Percentiles rank a stretch among this genome's conserved stretches.
Conservation (phyloP, 345 rosid species). For the Eucalyptus pumila region DNA sequence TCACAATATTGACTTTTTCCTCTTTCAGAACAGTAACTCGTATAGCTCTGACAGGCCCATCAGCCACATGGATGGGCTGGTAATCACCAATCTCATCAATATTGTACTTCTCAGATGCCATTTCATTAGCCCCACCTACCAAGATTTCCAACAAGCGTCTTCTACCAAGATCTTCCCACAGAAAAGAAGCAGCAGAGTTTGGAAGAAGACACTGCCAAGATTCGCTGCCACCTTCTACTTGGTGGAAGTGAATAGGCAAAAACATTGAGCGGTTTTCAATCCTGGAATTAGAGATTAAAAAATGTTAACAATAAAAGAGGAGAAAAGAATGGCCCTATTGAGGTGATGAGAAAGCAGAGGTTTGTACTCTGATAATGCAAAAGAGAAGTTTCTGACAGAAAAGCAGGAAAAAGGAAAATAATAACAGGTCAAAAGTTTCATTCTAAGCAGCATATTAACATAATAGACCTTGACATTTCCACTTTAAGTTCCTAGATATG, state of each 20-base stretch:
- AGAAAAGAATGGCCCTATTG: neutral
- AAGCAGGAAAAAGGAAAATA: neutral
- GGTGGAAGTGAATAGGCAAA: conserved; percentile 73
- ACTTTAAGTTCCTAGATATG: neutral
- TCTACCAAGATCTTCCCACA: conserved; percentile 95
- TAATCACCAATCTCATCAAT: conserved; percentile 85
- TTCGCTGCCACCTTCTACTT: conserved; percentile 62
- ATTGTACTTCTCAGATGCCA: conserved; percentile 41
- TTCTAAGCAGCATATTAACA: neutral
- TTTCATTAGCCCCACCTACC: conserved; percentile 59
- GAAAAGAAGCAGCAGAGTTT: conserved; percentile 80
- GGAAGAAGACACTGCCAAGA: conserved; percentile 93
- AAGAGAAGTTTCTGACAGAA: neutral
- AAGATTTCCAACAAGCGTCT: conserved; percentile 57
- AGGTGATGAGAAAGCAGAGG: neutral
- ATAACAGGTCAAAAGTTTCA: neutral
- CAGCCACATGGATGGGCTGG: conserved; percentile 38
- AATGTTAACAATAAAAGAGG: neutral
- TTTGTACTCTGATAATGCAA: neutral
- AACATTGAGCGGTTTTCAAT: conserved; percentile 88
- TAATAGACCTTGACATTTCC: neutral
- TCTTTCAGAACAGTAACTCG: conserved; percentile 74
- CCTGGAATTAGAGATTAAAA: conserved; percentile 20
- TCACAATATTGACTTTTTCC: conserved; percentile 67
- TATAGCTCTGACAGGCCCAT: conserved; percentile 59